Percentiles rank a stretch among this genome's conserved stretches.
Conservation (phyloP, 2,329 filamentous ascomycete genomes). For the Sporothrix phasma region DNA sequence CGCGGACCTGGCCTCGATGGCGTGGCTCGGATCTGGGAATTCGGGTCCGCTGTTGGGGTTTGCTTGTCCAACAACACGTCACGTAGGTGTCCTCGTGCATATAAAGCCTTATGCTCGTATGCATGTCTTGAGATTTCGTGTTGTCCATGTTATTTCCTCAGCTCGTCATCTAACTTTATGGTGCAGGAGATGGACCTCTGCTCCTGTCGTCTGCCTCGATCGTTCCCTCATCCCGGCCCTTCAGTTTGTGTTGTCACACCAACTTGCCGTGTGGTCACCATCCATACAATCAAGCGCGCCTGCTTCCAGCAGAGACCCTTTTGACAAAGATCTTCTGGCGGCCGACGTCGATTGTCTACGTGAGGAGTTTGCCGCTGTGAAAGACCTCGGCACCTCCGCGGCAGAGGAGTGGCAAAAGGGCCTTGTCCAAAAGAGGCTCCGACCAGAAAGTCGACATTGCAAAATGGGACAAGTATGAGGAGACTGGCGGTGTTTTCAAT, state of each 20-base stretch:
- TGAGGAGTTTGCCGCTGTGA: conserved; percentile 52
- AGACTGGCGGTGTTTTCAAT: conserved; percentile 31
- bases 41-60: conserved; percentile 53
- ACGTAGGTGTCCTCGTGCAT: conserved; percentile 43
- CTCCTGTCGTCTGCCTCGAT: conserved; percentile 49
- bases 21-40: conserved; percentile 60
- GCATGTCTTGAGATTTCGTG: background rate
- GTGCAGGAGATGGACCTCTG: conserved; percentile 61
- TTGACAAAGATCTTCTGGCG: conserved; percentile 58
- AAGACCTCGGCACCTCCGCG: conserved; percentile 55
- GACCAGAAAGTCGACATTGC: conserved; percentile 49
- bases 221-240: conserved; percentile 57
- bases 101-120: background rate
- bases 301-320: conserved; percentile 36
- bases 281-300: conserved; percentile 42
- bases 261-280: conserved; percentile 50
- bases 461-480: conserved; percentile 68
- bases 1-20: conserved; percentile 53
- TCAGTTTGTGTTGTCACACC: conserved; percentile 54
- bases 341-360: conserved; percentile 53
- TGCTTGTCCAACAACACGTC: conserved; percentile 53
- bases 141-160: background rate
- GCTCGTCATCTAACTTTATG: background rate
- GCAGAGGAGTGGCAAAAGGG: conserved; percentile 74
- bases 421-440: conserved; percentile 52